These are phyloP conservation scores for Kuraishia floccosa DNA, from an alignment of 805 yeast species.

Conservation along the genomic window DNA sequence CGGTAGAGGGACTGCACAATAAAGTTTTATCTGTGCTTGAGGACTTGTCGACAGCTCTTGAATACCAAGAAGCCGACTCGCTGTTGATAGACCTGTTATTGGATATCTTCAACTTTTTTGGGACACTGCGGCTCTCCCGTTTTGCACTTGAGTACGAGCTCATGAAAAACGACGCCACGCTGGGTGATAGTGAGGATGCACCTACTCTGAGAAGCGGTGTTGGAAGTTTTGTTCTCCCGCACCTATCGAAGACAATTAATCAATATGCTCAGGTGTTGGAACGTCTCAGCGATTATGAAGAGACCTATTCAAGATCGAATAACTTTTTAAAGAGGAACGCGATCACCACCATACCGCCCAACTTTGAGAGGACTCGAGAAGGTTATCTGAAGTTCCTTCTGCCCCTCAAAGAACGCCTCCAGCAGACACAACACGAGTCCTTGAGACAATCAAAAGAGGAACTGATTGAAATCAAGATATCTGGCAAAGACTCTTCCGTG, in stretches of 20 bases:
- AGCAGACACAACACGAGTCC: too few species aligned
- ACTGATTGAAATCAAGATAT: too few species aligned
- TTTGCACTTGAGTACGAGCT: conserved; percentile 49
- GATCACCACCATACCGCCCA: too few species aligned
- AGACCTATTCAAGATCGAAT: background rate
- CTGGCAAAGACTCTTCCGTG: too few species aligned
- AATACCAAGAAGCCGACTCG: conserved; percentile 59
- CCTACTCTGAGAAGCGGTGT: conserved; percentile 1
- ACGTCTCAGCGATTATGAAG: background rate
- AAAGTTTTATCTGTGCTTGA: conserved; percentile 26
- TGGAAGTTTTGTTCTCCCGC: conserved; percentile 2
- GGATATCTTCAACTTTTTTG: conserved; percentile 39
- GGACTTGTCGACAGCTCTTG: conserved; percentile 54
- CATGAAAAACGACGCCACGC: conserved; percentile 16
- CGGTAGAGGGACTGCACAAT: conserved; percentile 8
- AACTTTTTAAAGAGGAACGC: background rate
- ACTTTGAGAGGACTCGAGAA: too few species aligned
- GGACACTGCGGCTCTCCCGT: conserved; percentile 36
- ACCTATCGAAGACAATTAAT: background rate
- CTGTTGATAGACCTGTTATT: conserved; percentile 36
- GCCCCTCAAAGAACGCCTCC: too few species aligned
- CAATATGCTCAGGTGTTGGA: background rate
- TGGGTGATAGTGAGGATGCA: conserved; percentile 1
- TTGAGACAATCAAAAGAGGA: too few species aligned
- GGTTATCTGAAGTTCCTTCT: too few species aligned